A percentile compares a stretch with the other conserved stretches of the same genome.
These are phyloP conservation scores for Colletotrichum spaethianum DNA, from an alignment of 2,329 filamentous ascomycete species.

Conservation along the genomic window DNA sequence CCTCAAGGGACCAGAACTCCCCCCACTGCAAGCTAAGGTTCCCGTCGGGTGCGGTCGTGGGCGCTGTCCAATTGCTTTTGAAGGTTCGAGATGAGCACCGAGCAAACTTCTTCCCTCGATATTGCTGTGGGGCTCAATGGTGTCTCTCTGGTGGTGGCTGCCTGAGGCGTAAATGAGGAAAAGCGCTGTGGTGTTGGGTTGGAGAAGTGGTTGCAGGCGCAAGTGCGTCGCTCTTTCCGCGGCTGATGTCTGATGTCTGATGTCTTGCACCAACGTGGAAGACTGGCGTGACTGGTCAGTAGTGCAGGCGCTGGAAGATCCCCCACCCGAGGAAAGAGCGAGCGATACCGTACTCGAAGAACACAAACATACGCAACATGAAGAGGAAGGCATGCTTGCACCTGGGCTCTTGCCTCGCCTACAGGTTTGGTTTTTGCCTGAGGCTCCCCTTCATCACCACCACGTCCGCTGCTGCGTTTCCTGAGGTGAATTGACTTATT, in stretches of 20 bases:
- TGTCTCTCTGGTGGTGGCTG: background rate
- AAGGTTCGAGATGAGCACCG: background rate
- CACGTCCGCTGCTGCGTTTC: background rate
- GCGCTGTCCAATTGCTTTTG: conserved; percentile 1
- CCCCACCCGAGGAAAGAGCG: background rate
- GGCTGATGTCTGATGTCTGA: conserved; percentile 5
- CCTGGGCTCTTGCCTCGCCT: background rate
- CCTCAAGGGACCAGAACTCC: conserved; percentile 22
- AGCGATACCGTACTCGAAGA: background rate
- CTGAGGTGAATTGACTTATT: background rate
- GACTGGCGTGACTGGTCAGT: too few species aligned
- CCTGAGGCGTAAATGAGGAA: background rate
- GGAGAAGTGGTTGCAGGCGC: background rate
- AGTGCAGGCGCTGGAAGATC: background rate
- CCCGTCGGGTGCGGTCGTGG: background rate
- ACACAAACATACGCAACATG: too few species aligned
- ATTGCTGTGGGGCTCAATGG: background rate
- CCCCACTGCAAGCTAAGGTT: conserved; percentile 7
- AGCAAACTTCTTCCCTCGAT: background rate
- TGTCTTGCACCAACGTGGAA: conserved; percentile 10
- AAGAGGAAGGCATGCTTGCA: background rate
- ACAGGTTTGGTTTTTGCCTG: too few species aligned
- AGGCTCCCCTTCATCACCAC: background rate
- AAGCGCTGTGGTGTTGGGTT: background rate
- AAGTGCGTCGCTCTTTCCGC: background rate